Evolutionary conservation across 345 rosid species (phyloP).

Genomic region (Gossypium arboreum): DNA sequence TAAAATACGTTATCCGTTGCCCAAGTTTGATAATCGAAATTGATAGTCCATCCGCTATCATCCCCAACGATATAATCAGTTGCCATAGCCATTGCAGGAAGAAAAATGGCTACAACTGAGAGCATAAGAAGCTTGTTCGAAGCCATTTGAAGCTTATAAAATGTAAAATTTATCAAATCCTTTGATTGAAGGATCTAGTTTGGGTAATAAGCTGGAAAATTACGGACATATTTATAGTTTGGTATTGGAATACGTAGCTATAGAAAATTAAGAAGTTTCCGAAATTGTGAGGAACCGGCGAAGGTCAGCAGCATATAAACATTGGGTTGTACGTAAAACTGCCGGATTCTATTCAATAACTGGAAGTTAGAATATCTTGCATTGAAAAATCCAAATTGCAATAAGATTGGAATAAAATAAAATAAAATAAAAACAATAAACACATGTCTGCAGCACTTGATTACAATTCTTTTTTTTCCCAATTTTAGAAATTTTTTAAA

Average conservation of each 20-base stretch:
- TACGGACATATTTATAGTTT: not conserved
- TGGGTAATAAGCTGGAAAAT: not conserved
- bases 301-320: not conserved
- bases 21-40: slow-evolving; percentile 31
- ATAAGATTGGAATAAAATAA: not conserved
- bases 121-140: slow-evolving; percentile 11
- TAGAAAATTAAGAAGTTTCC: not conserved
- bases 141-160: slow-evolving; percentile 24
- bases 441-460: too few species aligned
- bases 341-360: not conserved
- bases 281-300: not conserved
- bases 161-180: not conserved
- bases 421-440: too few species aligned
- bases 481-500: too few species aligned
- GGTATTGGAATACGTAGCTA: not conserved
- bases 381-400: not conserved
- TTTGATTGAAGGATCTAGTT: too few species aligned
- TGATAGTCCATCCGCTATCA: slow-evolving; percentile 22
- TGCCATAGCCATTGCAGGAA: slow-evolving; percentile 26
- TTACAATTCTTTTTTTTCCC: too few species aligned
- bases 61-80: slow-evolving; percentile 32
- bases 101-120: slow-evolving; percentile 18
- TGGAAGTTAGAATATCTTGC: not conserved
- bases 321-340: not conserved
- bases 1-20: slow-evolving; percentile 26